These are phyloP conservation scores for Blastomyces silverae DNA, from an alignment of 2,329 filamentous ascomycete genomes.

Conservation along the genomic window DNA sequence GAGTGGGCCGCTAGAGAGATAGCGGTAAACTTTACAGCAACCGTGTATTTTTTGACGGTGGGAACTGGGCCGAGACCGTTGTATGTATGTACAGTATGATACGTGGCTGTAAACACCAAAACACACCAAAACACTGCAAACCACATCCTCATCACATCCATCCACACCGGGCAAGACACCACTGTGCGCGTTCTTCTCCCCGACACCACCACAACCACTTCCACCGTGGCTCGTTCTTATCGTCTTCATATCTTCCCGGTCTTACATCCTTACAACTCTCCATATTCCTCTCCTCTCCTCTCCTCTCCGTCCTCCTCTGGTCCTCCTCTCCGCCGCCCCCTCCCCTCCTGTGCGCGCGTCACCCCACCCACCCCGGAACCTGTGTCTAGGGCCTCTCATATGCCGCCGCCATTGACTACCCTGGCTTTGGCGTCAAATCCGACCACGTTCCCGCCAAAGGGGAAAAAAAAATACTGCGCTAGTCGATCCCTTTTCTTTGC, in stretches of 20 bases:
- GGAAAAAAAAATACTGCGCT: not conserved
- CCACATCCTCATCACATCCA: no score
- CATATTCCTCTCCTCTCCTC: not conserved
- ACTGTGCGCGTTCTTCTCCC: not conserved
- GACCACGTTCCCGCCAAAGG: slow-evolving; percentile 9
- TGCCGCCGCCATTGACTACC: not conserved
- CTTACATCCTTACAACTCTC: not conserved
- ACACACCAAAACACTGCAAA: no score
- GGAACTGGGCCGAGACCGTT: no score
- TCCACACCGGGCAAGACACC: no score
- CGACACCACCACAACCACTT: no score
- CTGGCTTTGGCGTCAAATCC: slow-evolving; percentile 10
- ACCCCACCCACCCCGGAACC: not conserved
- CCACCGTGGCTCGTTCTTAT: not conserved
- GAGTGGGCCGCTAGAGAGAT: no score
- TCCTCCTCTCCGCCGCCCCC: not conserved
- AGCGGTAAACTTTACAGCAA: no score
- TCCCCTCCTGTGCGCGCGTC: not conserved
- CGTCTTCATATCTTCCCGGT: not conserved
- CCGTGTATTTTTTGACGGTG: no score
- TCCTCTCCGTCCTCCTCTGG: not conserved
- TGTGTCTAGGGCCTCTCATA: not conserved
- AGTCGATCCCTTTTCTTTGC: slow-evolving; percentile 8
- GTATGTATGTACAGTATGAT: no score
- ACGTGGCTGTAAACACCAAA: no score